Conservation (phyloP, 345 rosid genomes). For the Ailanthus altissimus region DNA sequence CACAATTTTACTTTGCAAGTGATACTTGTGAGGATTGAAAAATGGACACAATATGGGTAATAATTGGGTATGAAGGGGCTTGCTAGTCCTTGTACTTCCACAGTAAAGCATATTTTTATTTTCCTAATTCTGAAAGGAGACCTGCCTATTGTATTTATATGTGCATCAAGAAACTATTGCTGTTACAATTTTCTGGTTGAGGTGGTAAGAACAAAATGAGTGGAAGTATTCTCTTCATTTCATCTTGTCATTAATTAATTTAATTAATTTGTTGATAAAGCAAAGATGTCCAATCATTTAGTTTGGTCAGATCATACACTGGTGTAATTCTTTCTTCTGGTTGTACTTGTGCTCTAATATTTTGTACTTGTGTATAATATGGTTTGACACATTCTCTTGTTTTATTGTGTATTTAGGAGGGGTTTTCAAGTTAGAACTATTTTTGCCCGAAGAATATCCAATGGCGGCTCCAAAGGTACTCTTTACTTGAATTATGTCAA, state of each 20-base stretch:
- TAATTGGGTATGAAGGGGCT: background rate
- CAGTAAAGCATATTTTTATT: background rate
- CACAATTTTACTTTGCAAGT: background rate
- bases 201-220: background rate
- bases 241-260: background rate
- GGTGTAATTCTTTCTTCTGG: background rate
- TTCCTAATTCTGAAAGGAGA: background rate
- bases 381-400: constrained; percentile 19
- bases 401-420: constrained; percentile 60
- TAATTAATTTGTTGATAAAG: background rate
- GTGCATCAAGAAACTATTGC: background rate
- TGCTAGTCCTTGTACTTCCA: background rate
- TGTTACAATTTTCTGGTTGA: background rate
- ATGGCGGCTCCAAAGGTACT: constrained; percentile 99
- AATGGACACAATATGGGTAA: background rate
- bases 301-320: background rate
- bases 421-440: constrained; percentile 97
- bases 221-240: background rate
- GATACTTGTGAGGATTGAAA: background rate
- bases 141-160: background rate
- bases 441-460: constrained; percentile 99
- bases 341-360: background rate
- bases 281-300: background rate
- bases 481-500: background rate
- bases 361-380: background rate